Conservation (phyloP, 176 grass and related monocot species). For the Oryza brachyantha region DNA sequence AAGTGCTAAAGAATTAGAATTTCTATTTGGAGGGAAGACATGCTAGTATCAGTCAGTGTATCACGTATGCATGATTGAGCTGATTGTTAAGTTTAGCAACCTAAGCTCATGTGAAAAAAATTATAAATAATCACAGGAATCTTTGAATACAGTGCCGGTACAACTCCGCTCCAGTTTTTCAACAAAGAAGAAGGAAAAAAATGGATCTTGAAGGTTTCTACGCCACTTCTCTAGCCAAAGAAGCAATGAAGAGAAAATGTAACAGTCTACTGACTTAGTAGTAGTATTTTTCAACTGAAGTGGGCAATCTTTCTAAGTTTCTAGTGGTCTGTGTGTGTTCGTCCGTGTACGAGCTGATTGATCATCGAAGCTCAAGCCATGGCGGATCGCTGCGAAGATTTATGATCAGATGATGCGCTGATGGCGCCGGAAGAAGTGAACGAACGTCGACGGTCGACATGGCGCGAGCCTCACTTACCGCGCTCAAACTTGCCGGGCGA, state of each 20-base stretch:
- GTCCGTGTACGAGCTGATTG: background rate
- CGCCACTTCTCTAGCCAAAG: background rate
- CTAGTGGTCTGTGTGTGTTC: background rate
- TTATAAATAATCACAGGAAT: background rate
- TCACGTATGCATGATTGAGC: background rate
- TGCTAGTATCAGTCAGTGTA: background rate
- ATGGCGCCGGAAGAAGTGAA: background rate
- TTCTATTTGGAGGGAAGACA: background rate
- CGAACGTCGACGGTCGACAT: background rate
- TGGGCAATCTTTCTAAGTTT: background rate
- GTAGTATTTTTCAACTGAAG: background rate
- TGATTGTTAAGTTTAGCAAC: background rate
- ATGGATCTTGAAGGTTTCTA: conserved; percentile 13
- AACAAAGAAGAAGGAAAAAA: background rate
- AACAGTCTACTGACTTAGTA: background rate
- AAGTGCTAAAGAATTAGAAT: background rate
- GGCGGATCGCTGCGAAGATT: background rate
- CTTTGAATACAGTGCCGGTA: background rate
- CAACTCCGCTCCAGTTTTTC: conserved; percentile 12
- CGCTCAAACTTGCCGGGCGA: conserved; percentile 36
- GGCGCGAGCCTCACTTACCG: background rate
- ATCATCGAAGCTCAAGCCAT: background rate
- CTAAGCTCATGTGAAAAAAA: background rate
- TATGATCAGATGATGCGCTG: background rate
- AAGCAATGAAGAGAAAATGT: background rate